Base-by-base conservation (phyloP, 2,329 filamentous ascomycete genomes). In the Neopestalotiopsis clavispora region DNA sequence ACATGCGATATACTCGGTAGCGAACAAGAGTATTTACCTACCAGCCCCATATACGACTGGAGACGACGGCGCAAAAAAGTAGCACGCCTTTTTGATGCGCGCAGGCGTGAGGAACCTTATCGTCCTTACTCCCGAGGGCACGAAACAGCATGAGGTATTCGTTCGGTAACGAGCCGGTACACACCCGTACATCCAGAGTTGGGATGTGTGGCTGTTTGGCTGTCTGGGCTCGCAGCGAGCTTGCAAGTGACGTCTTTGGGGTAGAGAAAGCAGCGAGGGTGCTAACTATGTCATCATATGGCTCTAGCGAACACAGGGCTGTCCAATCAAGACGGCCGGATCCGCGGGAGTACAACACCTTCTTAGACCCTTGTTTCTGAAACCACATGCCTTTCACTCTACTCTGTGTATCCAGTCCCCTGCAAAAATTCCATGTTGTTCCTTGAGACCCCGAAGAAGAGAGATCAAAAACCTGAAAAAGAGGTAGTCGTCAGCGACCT, bases 221-320 rank as follows among this genome's bases (percentile, higher is more conserved):
- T 66, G 13, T 58, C 34, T 14, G 56, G 30, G 10, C 62, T 52
- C 45, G 30, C 34, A 38, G 34, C 34, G 45, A 20, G n/a, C 23
- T 52, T 52, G 45, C 45, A 52, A 28, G 65, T 67, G 65, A 67
- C 65, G 65, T 66, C 42, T 34, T 57, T 49, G 14, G 63, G 63
- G n/a, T 20, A 52, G 61, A 34, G 14, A 14, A 17, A 34, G 12
- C 45, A 38, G 49, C 45, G 63, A 23, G 30, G n/a, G 38, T 34
- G 23, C 30, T 28, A 34, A 30, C 34, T 56, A 67, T 67, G 65
- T 67, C 65, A 67, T 67, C 65, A 67, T 67, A 34, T 67, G 30
- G 65, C 14, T 56, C 32, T 60, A 38, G 56, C 52, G 52, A 60
- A 20, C 45, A 30, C 65, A 67, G 65, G 65, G 65, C 65, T 67